These are phyloP conservation scores for Calonectria pteridis DNA, from an alignment of 2,329 filamentous ascomycete species.

Conservation along the genomic window DNA sequence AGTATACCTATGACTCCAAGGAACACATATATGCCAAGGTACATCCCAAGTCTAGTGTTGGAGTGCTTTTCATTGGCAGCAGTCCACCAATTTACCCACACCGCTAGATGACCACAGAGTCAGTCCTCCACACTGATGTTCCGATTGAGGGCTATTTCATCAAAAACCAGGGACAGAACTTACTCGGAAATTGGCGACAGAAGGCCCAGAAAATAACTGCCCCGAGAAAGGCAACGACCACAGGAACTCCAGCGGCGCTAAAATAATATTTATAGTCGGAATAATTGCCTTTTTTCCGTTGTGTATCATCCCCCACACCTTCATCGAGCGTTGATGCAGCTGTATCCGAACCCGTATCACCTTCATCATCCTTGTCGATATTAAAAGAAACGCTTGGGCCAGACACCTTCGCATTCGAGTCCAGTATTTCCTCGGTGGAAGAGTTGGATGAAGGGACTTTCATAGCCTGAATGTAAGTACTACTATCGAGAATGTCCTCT, in stretches of 20 bases:
- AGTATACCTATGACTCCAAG: background rate
- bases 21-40: background rate
- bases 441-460: background rate
- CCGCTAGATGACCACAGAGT: background rate
- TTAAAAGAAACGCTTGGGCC: background rate
- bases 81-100: background rate
- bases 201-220: background rate
- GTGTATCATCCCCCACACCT: background rate
- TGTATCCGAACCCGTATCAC: background rate
- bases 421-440: background rate
- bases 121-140: no score
- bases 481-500: background rate
- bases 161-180: no score
- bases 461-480: background rate
- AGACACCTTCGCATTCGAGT: background rate
- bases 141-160: no score
- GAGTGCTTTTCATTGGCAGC: background rate
- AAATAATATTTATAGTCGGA: background rate
- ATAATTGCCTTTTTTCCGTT: background rate
- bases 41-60: conserved; percentile 19
- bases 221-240: background rate
- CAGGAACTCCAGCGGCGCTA: background rate
- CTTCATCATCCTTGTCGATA: background rate
- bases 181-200: background rate
- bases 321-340: background rate